phyloP scores from a whole-genome alignment of 495 filamentous ascomycete species.

The Podospora pseudopauciseta region DNA sequence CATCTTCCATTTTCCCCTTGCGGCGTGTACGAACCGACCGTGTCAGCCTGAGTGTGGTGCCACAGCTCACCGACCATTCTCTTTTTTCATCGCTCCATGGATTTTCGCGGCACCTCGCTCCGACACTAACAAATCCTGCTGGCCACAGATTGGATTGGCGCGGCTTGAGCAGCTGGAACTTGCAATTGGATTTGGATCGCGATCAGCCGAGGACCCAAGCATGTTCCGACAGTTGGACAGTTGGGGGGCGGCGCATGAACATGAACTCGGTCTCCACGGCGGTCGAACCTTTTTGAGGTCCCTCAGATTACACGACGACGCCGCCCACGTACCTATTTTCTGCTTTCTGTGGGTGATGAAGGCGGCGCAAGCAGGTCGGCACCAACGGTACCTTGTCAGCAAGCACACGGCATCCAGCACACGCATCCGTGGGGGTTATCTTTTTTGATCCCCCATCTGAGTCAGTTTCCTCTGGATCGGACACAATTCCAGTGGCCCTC shows the following conservation, averaged over 20 bases:
- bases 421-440: not conserved
- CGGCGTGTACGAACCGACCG: not conserved
- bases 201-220: not conserved
- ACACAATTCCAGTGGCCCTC: not conserved
- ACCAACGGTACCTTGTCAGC: not conserved
- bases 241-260: conserved; percentile 3
- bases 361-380: conserved; percentile 10
- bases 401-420: too few species aligned
- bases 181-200: not conserved
- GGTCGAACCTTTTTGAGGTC: not conserved
- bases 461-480: not conserved
- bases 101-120: not conserved
- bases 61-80: not conserved
- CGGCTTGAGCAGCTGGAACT: not conserved
- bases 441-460: not conserved
- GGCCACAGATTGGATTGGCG: not conserved
- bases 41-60: not conserved
- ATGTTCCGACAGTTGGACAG: not conserved
- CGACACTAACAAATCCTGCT: not conserved
- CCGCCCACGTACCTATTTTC: conserved; percentile 3
- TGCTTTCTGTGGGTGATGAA: not conserved
- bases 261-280: not conserved
- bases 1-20: not conserved
- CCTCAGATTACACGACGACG: not conserved
- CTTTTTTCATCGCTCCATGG: not conserved